A percentile compares a stretch with the other conserved stretches of the same genome.
These are phyloP conservation scores for Neurospora sp. DNA, from an alignment of 495 filamentous ascomycete genomes.

Conservation along the genomic window DNA sequence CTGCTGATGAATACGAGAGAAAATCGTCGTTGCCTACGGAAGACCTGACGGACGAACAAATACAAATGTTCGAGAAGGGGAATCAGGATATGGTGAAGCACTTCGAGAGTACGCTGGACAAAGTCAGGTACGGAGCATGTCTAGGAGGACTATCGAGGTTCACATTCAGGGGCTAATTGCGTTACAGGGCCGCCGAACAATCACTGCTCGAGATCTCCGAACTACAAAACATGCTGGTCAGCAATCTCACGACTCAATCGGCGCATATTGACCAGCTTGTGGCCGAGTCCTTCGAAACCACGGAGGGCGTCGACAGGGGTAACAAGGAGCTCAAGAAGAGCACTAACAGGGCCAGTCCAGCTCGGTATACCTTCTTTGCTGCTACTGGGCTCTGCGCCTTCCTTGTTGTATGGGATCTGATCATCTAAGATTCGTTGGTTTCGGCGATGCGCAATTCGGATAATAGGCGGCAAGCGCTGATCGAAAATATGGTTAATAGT, in stretches of 20 bases:
- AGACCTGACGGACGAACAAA: slow-evolving; percentile 67
- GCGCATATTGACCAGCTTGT: slow-evolving; percentile 82
- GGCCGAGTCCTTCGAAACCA: slow-evolving; percentile 67
- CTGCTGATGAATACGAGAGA: slow-evolving; percentile 29
- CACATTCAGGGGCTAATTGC: background rate
- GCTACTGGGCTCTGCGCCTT: slow-evolving; percentile 70
- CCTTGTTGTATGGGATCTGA: slow-evolving; percentile 86
- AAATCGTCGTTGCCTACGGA: slow-evolving; percentile 34
- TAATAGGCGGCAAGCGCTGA: background rate
- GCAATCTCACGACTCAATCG: slow-evolving; percentile 73
- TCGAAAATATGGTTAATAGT: background rate
- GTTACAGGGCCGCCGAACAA: slow-evolving; percentile 71
- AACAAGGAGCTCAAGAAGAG: slow-evolving; percentile 89
- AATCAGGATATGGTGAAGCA: slow-evolving; percentile 87
- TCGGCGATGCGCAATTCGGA: background rate
- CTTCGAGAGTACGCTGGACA: slow-evolving; percentile 82
- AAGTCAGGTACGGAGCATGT: slow-evolving; percentile 61
- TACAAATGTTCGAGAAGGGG: slow-evolving; percentile 87
- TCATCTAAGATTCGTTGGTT: slow-evolving; percentile 47
- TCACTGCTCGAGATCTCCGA: slow-evolving; percentile 89
- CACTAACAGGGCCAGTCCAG: slow-evolving; percentile 67
- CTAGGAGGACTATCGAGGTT: background rate
- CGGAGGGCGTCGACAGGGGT: slow-evolving; percentile 76
- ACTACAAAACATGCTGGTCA: slow-evolving; percentile 77
- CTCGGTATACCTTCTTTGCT: slow-evolving; percentile 80